These are phyloP conservation scores for Delphinella strobiligena DNA, from an alignment of 2,329 filamentous ascomycete genomes.

Conservation along the genomic window DNA sequence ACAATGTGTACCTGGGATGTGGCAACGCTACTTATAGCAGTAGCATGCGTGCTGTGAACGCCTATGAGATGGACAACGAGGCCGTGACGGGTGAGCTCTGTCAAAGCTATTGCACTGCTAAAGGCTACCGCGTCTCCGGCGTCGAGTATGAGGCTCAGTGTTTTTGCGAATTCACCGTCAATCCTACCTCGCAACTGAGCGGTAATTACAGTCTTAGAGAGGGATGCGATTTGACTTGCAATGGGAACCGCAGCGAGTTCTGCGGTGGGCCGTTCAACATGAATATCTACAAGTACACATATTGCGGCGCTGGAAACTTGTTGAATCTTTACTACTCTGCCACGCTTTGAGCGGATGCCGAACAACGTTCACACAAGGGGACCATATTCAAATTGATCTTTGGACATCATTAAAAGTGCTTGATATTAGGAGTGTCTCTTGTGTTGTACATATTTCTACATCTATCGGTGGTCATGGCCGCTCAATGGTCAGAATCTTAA, in stretches of 20 bases:
- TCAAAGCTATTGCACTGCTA: slow-evolving; percentile 18
- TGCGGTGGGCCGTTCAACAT: slow-evolving; percentile 21
- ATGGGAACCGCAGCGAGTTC: slow-evolving; percentile 14
- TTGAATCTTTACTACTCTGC: slow-evolving; percentile 21
- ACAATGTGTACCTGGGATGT: slow-evolving; percentile 24
- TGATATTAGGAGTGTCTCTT: too few relatives aligned
- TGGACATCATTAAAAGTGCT: too few relatives aligned
- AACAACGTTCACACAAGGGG: too few relatives aligned
- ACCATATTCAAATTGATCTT: too few relatives aligned
- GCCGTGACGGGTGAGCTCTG: slow-evolving; percentile 23
- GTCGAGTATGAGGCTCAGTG: slow-evolving; percentile 23
- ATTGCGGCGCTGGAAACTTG: slow-evolving; percentile 18
- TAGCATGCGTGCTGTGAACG: slow-evolving; percentile 5
- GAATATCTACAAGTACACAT: slow-evolving; percentile 19
- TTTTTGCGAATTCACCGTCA: slow-evolving; percentile 22
- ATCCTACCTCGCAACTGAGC: slow-evolving; percentile 14
- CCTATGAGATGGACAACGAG: slow-evolving; percentile 11
- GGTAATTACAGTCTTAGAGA: slow-evolving; percentile 16
- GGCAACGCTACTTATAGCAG: slow-evolving; percentile 19
- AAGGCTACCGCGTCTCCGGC: slow-evolving; percentile 19
- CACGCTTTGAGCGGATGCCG: slow-evolving; percentile 19
- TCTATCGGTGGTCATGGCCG: too few relatives aligned
- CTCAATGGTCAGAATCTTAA: too few relatives aligned
- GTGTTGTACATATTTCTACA: too few relatives aligned
- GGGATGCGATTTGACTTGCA: slow-evolving; percentile 17